Percentiles rank a stretch among this genome's conserved stretches.
Evolutionary conservation across 441 rosid species (phyloP).

Genomic region (Biscutella laevigata): DNA sequence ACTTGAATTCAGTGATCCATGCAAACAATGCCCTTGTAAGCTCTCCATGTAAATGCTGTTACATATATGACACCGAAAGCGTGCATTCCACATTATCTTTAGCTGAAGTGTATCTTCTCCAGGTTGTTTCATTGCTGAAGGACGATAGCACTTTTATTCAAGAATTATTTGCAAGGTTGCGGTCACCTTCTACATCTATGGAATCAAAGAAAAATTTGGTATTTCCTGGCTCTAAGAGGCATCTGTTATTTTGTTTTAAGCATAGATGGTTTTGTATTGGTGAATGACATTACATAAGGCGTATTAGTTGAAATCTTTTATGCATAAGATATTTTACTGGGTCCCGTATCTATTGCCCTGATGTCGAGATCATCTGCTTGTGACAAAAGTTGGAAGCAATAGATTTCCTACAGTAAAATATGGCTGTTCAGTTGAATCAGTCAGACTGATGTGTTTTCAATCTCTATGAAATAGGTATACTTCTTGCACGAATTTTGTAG

Average conservation of each 20-base stretch:
- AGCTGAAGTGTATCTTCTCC: slow-evolving; percentile 20
- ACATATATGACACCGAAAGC: slow-evolving; percentile 8
- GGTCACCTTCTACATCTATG: slow-evolving; percentile 53
- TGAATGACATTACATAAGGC: slow-evolving; percentile 7
- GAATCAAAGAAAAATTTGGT: slow-evolving; percentile 96
- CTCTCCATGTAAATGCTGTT: slow-evolving; percentile 13
- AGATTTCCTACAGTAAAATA: neutral
- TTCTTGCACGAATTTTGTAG: slow-evolving; percentile 96
- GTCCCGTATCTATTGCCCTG: neutral
- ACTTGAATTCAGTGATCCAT: slow-evolving; percentile 86
- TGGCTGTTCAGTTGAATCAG: slow-evolving; percentile 7
- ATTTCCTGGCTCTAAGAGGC: slow-evolving; percentile 24
- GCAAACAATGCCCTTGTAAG: slow-evolving; percentile 92
- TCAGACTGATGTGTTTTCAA: slow-evolving; percentile 21
- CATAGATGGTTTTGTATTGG: neutral
- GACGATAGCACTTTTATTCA: slow-evolving; percentile 91
- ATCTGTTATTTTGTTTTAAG: slow-evolving; percentile 12
- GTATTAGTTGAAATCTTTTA: slow-evolving; percentile 2
- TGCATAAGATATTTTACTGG: slow-evolving; percentile 4
- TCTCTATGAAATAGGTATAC: slow-evolving; percentile 51
- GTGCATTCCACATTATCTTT: slow-evolving; percentile 10
- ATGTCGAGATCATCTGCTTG: slow-evolving; percentile 10
- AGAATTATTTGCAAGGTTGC: slow-evolving; percentile 83
- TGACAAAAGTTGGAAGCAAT: slow-evolving; percentile 6
- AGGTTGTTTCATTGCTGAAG: slow-evolving; percentile 91